These are phyloP conservation scores for Paramecium primaurelia DNA, from an alignment of 73 alveolate species.

Conservation along the genomic window DNA sequence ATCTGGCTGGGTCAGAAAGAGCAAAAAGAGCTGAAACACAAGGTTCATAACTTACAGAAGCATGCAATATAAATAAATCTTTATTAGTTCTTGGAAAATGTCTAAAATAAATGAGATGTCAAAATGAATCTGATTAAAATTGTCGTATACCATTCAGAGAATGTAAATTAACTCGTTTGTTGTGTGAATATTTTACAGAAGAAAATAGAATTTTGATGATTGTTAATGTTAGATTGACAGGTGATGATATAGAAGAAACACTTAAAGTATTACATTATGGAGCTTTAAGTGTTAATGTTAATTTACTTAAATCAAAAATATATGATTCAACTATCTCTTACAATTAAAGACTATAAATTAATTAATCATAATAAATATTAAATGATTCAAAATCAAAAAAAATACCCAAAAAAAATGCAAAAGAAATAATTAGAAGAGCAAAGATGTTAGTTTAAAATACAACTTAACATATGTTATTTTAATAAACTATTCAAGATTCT, in stretches of 20 bases:
- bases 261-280: conserved; percentile 74
- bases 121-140: conserved; percentile 47
- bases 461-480: neutral
- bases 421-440: neutral
- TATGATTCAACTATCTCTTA: neutral
- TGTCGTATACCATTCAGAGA: conserved; percentile 71
- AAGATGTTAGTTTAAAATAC: neutral
- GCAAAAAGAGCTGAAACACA: conserved; percentile 72
- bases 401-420: neutral
- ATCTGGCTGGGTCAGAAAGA: conserved; percentile 65
- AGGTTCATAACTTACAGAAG: conserved; percentile 74
- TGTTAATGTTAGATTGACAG: conserved; percentile 72
- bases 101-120: conserved; percentile 66
- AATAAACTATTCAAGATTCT: neutral
- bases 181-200: conserved; percentile 77
- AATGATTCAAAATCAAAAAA: neutral
- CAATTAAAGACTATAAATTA: neutral
- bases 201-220: conserved; percentile 74
- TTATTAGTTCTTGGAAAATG: conserved; percentile 74
- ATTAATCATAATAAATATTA: neutral
- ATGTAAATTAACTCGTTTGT: conserved; percentile 72
- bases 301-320: neutral
- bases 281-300: conserved; percentile 35
- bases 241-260: conserved; percentile 72
- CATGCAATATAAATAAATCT: conserved; percentile 76